A percentile compares a stretch with the other conserved stretches of the same genome.
Evolutionary conservation across 345 rosid species (phyloP).

Genomic region (Eucalyptus caleyi): DNA sequence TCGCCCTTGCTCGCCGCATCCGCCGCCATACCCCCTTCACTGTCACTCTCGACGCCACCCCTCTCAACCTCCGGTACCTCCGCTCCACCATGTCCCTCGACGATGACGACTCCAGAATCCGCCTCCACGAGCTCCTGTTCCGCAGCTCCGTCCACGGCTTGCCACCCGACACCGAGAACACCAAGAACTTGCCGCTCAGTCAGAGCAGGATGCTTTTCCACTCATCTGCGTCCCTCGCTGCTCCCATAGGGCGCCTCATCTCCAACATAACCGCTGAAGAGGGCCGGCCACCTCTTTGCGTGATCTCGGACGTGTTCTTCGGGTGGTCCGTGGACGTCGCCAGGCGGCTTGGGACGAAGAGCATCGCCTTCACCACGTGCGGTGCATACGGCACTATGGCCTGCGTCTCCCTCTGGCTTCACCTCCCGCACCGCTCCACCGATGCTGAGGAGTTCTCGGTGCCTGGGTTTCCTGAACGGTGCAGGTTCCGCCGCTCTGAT

Average conservation of each 20-base stretch:
- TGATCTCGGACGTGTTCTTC: constrained; percentile 19
- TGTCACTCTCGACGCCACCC: constrained; percentile 22
- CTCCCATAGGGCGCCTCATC: constrained; percentile 8
- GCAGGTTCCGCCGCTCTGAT: constrained; percentile 16
- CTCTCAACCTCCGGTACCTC: constrained; percentile 21
- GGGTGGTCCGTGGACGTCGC: constrained; percentile 30
- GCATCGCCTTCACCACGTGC: constrained; percentile 8
- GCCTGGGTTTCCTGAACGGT: constrained; percentile 33
- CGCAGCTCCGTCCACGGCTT: constrained; percentile 16
- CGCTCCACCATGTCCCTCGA: not conserved
- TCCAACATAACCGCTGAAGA: not conserved
- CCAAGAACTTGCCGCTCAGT: constrained; percentile 18
- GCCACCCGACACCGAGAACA: constrained; percentile 33
- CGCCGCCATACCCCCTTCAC: constrained; percentile 5
- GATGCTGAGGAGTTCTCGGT: constrained; percentile 15
- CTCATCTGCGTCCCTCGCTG: constrained; percentile 1
- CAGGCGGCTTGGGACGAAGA: constrained; percentile 1
- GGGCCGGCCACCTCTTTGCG: constrained; percentile 22
- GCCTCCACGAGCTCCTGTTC: constrained; percentile 14
- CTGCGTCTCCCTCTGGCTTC: constrained; percentile 22
- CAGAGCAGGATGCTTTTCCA: not conserved
- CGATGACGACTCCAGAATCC: not conserved
- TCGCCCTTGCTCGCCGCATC: constrained; percentile 19
- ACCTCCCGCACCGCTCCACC: constrained; percentile 21
- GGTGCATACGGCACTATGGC: constrained; percentile 29